Evolutionary conservation across 306 rosid species (phyloP).

Genomic region (Lotus japonicus): DNA sequence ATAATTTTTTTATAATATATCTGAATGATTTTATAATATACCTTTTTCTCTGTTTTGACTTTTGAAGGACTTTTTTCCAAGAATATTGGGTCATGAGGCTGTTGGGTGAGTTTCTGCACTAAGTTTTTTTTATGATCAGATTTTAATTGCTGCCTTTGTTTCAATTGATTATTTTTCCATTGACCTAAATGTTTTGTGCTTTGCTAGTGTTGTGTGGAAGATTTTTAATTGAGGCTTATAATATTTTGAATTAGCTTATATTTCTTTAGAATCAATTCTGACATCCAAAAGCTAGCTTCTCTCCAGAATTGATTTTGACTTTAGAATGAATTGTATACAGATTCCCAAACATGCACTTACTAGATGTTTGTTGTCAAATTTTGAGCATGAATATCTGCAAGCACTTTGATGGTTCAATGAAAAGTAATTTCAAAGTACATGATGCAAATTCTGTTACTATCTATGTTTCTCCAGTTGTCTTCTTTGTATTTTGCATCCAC

Average conservation of each 20-base stretch:
- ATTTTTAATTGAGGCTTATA: too few species aligned
- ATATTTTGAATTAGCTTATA: too few species aligned
- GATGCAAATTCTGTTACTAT: neutral
- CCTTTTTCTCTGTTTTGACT: neutral
- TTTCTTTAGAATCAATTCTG: too few species aligned
- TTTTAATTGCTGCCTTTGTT: too few species aligned
- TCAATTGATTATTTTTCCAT: too few species aligned
- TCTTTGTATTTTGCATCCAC: neutral
- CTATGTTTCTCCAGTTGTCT: neutral
- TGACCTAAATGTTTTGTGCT: too few species aligned
- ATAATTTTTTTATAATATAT: neutral
- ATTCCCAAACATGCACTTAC: too few species aligned
- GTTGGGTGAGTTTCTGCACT: conserved; percentile 42
- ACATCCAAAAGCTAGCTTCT: too few species aligned
- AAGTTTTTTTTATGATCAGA: neutral
- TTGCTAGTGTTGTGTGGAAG: too few species aligned
- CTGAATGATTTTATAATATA: neutral
- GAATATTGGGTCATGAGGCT: conserved; percentile 85
- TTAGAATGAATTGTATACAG: too few species aligned
- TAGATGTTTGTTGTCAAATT: neutral
- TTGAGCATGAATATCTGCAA: neutral
- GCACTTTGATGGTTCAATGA: neutral
- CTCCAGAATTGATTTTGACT: too few species aligned
- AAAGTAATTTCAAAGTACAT: neutral
- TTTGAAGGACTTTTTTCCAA: conserved; percentile 51